These are phyloP conservation scores for Skeletonema menzelii DNA, from an alignment of 108 stramenopile species.

Conservation along the genomic window DNA sequence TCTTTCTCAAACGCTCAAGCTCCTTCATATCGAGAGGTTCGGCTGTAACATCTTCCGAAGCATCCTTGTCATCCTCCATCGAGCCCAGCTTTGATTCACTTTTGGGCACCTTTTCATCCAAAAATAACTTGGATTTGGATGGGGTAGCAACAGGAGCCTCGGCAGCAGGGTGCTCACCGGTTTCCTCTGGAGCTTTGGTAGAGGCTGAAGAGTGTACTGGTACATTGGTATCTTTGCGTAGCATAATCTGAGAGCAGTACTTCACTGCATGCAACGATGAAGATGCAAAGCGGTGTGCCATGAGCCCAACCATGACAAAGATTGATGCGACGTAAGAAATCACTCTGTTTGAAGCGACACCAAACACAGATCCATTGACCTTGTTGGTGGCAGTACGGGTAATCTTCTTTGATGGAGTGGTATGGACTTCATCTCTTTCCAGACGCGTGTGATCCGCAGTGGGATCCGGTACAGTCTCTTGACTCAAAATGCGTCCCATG, in stretches of 20 bases:
- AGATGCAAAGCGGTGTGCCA: background rate
- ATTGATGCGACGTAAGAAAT: background rate
- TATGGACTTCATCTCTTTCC: background rate
- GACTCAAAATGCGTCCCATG: slow-evolving; percentile 9
- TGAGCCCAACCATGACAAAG: background rate
- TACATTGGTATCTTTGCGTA: too few species aligned
- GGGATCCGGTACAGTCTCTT: slow-evolving; percentile 1
- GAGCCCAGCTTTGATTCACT: background rate
- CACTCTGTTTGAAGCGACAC: background rate
- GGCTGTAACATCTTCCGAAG: background rate
- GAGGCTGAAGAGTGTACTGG: too few species aligned
- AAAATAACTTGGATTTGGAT: background rate
- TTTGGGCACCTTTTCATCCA: background rate
- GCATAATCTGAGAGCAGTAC: background rate
- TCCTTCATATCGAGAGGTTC: background rate
- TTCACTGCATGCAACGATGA: background rate
- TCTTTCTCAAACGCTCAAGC: background rate
- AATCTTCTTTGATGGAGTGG: background rate
- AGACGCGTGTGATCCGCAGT: background rate
- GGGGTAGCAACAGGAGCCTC: background rate
- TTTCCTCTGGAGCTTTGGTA: background rate
- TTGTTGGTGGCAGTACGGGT: background rate
- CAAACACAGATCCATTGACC: background rate
- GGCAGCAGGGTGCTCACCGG: background rate
- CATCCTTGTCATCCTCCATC: background rate